A percentile compares a stretch with the other conserved stretches of the same genome.
Conservation (phyloP, 2,329 filamentous ascomycete species). For the Amauroascus niger region DNA sequence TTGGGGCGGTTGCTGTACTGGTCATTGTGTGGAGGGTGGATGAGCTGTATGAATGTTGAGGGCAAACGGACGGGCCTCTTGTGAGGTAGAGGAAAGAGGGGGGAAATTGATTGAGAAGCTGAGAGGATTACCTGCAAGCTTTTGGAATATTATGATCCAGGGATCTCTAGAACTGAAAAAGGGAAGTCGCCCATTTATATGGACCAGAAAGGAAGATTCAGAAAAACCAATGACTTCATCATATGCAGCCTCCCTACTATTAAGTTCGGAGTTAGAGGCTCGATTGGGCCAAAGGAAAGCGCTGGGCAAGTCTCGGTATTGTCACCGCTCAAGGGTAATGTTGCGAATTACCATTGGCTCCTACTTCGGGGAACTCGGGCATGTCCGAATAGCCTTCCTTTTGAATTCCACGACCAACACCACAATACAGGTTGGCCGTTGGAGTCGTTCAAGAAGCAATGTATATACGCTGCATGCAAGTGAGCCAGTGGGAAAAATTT, state of each 20-base stretch:
- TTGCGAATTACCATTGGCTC: not conserved
- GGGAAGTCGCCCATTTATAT: not conserved
- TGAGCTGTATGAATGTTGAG: not conserved
- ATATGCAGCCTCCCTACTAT: not conserved
- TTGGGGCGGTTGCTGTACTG: constrained; percentile 6
- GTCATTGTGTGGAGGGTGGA: constrained; percentile 5
- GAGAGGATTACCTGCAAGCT: not conserved
- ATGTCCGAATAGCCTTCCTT: no score
- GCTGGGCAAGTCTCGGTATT: not conserved
- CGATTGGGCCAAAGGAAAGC: not conserved
- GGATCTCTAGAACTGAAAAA: not conserved
- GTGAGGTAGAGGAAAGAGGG: constrained; percentile 1
- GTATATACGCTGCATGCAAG: no score
- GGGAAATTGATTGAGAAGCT: constrained; percentile 1
- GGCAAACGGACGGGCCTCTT: not conserved
- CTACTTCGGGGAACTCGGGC: constrained; percentile 2
- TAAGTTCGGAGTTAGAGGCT: not conserved
- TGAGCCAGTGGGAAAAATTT: no score
- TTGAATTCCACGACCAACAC: not conserved
- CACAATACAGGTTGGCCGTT: no score
- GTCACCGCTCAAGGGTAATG: not conserved
- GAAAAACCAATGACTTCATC: constrained; percentile 12
- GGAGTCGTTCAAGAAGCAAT: no score
- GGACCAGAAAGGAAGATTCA: not conserved
- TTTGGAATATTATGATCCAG: not conserved